Conservation (phyloP, 2,329 filamentous ascomycete species). For the Microsporum canis region DNA sequence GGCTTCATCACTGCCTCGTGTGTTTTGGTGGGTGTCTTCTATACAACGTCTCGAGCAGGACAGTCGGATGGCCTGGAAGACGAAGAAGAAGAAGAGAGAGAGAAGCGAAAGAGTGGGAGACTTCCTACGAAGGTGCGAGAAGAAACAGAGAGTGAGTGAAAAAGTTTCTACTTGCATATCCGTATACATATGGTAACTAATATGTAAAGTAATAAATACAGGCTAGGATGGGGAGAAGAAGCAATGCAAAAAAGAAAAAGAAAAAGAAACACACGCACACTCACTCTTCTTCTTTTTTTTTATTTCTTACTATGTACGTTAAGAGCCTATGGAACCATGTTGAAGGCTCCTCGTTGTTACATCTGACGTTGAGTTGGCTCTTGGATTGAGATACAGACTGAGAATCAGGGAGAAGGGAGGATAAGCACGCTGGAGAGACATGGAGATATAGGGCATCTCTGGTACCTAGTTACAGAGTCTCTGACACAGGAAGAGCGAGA, state of each 20-base stretch:
- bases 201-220: slow-evolving; percentile 3
- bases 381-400: slow-evolving; percentile 1
- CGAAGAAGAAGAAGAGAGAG: slow-evolving; percentile 5
- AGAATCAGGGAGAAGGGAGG: background rate
- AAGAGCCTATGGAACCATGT: background rate
- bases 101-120: slow-evolving; percentile 9
- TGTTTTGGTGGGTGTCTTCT: background rate
- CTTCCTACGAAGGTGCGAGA: background rate
- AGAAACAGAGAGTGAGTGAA: background rate
- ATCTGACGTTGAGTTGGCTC: slow-evolving; percentile 3
- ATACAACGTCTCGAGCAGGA: background rate
- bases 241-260: slow-evolving; percentile 8
- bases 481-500: background rate
- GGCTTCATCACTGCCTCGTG: background rate
- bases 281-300: background rate
- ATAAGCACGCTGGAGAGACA: background rate
- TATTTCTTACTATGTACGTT: background rate
- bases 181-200: slow-evolving; percentile 3
- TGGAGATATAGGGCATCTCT: background rate
- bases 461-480: background rate
- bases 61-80: background rate
- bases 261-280: slow-evolving; percentile 5
- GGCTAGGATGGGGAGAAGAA: slow-evolving; percentile 5
- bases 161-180: slow-evolving; percentile 1
- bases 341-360: background rate